phyloP scores from a whole-genome alignment of 2,329 filamentous ascomycete species.

The Karstenula rhodostoma region DNA sequence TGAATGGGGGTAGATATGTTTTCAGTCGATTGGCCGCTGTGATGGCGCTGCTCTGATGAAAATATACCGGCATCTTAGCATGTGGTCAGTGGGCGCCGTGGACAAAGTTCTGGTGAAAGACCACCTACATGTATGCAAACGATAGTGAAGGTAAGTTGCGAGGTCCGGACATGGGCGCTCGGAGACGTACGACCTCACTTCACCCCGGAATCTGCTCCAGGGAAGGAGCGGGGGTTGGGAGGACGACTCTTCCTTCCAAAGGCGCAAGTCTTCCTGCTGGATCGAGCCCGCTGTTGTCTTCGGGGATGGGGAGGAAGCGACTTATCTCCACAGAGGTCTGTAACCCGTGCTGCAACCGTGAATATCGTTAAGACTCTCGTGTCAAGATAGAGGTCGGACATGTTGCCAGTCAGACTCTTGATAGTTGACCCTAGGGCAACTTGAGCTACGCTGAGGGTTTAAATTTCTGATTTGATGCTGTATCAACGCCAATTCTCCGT shows the following conservation, averaged over 20 bases:
- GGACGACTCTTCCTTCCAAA: background rate
- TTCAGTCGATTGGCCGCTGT: background rate
- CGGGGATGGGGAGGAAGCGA: background rate
- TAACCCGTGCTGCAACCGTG: background rate
- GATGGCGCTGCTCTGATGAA: background rate
- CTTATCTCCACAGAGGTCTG: background rate
- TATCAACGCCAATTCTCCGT: too few relatives aligned
- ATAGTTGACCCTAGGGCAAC: too few relatives aligned
- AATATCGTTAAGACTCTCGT: background rate
- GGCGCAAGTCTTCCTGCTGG: background rate
- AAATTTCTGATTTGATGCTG: too few relatives aligned
- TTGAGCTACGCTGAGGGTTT: too few relatives aligned
- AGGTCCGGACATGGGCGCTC: background rate
- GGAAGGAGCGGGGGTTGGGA: background rate
- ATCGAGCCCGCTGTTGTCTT: background rate
- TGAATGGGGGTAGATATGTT: background rate
- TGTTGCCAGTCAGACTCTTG: too few relatives aligned
- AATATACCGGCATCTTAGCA: conserved; percentile 2
- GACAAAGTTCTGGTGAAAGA: background rate
- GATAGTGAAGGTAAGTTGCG: conserved; percentile 4
- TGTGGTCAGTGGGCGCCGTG: background rate
- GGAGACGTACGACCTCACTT: background rate
- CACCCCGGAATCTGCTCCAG: background rate
- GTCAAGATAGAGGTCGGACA: too few relatives aligned
- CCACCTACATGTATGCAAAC: background rate